These are phyloP conservation scores for Boletus patriciae DNA, from an alignment of 768 basidiomycete species.

Conservation along the genomic window DNA sequence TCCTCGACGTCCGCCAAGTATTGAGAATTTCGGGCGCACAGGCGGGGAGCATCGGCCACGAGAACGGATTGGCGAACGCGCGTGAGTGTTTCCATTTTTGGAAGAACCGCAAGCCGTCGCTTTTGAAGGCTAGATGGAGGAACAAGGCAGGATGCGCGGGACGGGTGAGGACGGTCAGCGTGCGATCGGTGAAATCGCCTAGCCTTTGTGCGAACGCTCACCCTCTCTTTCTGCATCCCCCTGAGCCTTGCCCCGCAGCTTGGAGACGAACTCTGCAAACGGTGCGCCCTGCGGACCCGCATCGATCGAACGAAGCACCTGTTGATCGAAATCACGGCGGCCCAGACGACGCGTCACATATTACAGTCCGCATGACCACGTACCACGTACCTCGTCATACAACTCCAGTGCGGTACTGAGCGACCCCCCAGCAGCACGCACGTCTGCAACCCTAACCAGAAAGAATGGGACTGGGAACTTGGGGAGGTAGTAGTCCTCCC, in stretches of 20 bases:
- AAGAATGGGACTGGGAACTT: conserved; percentile 34
- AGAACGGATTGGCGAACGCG: conserved; percentile 35
- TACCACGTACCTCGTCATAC: conserved; percentile 30
- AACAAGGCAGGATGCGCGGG: background rate
- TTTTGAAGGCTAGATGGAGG: conserved; percentile 15
- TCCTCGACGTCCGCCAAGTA: conserved; percentile 22
- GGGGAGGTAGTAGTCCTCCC: conserved; percentile 35
- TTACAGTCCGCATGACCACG: background rate
- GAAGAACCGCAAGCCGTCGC: conserved; percentile 28
- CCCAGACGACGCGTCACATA: background rate
- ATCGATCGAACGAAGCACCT: conserved; percentile 28
- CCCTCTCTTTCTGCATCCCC: conserved; percentile 29
- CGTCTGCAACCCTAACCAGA: conserved; percentile 34
- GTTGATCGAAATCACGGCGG: background rate
- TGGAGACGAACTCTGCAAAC: conserved; percentile 28
- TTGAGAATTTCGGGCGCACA: conserved; percentile 29
- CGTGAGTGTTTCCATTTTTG: conserved; percentile 34
- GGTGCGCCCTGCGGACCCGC: conserved; percentile 12
- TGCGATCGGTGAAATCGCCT: background rate
- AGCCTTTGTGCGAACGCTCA: conserved; percentile 10
- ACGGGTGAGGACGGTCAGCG: background rate
- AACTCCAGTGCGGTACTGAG: conserved; percentile 31
- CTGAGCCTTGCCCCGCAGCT: conserved; percentile 25
- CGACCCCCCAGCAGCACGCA: conserved; percentile 31
- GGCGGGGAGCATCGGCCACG: conserved; percentile 33